Conservation (phyloP, 1,284 basidiomycete species). For the Malassezia pachydermatis region DNA sequence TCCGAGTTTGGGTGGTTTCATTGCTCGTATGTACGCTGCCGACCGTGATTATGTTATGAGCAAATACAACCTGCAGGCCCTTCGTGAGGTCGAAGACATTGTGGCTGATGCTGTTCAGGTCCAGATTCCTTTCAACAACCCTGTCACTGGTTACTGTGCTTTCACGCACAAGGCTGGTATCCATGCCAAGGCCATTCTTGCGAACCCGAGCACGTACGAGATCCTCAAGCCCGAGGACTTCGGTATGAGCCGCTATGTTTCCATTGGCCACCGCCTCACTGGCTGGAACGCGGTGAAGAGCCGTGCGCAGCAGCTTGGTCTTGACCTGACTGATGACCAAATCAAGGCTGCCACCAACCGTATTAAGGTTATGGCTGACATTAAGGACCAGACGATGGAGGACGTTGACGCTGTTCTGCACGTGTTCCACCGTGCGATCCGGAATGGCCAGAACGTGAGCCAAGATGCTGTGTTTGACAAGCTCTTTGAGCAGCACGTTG, state of each 20-base stretch:
- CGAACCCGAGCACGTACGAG: conserved; percentile 91
- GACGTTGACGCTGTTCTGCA: conserved; percentile 95
- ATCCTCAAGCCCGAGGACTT: conserved; percentile 65
- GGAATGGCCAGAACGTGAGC: conserved; percentile 23
- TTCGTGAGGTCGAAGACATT: conserved; percentile 96
- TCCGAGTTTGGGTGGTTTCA: conserved; percentile 89
- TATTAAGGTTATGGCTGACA: conserved; percentile 98
- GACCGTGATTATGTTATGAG: conserved; percentile 95
- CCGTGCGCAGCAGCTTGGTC: conserved; percentile 89
- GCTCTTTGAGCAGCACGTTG: conserved; percentile 18
- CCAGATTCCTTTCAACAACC: conserved; percentile 92
- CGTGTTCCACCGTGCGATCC: conserved; percentile 51
- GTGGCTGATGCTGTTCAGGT: conserved; percentile 98
- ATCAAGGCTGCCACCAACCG: conserved; percentile 90
- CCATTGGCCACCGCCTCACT: conserved; percentile 92
- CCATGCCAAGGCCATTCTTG: conserved; percentile 98
- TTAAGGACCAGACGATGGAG: conserved; percentile 96
- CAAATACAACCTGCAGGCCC: conserved; percentile 97
- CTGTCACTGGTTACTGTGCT: conserved; percentile 82
- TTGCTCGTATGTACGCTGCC: conserved; percentile 75
- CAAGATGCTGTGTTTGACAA: conserved; percentile 18
- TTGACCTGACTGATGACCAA: conserved; percentile 73
- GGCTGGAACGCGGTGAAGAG: conserved; percentile 99
- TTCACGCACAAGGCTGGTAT: conserved; percentile 99
- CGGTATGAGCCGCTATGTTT: conserved; percentile 92